phyloP scores from a whole-genome alignment of 805 yeast genomes.

The Metschnikowia corniflorae region DNA sequence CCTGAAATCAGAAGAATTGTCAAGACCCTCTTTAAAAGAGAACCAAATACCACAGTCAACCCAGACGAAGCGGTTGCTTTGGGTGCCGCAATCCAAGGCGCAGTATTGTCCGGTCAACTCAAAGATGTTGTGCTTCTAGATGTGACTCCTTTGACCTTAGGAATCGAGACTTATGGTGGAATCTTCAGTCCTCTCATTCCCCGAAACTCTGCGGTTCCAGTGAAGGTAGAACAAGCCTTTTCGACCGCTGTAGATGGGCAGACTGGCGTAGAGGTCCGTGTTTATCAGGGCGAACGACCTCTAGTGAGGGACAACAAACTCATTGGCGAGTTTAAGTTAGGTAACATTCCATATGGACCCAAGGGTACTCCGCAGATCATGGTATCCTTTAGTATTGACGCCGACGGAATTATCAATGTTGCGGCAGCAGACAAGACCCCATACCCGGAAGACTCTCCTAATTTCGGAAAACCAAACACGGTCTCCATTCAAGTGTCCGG shows the following conservation, averaged over 20 bases:
- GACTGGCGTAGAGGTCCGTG: constrained; percentile 77
- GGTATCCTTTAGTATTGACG: constrained; percentile 76
- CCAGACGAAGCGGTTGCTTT: constrained; percentile 54
- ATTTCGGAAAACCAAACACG: constrained; percentile 45
- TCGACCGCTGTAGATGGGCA: constrained; percentile 85
- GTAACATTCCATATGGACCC: constrained; percentile 71
- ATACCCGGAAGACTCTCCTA: constrained; percentile 33
- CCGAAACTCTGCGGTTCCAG: constrained; percentile 74
- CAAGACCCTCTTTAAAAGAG: constrained; percentile 52
- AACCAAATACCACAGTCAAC: constrained; percentile 70
- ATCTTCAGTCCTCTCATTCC: constrained; percentile 76
- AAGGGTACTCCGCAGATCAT: constrained; percentile 79
- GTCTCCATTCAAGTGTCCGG: constrained; percentile 49
- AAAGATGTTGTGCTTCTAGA: constrained; percentile 26
- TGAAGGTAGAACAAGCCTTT: constrained; percentile 67
- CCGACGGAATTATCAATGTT: constrained; percentile 67
- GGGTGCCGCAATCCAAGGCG: constrained; percentile 32
- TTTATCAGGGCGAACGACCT: constrained; percentile 79
- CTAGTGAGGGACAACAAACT: constrained; percentile 73
- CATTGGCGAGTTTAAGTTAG: constrained; percentile 69
- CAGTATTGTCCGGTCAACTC: constrained; percentile 26
- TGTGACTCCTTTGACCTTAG: constrained; percentile 35
- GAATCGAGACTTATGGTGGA: constrained; percentile 84
- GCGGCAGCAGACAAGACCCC: constrained; percentile 53
- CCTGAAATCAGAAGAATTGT: constrained; percentile 70